These are phyloP conservation scores for Fusarium udum DNA, from an alignment of 2,329 filamentous ascomycete species.

Conservation along the genomic window DNA sequence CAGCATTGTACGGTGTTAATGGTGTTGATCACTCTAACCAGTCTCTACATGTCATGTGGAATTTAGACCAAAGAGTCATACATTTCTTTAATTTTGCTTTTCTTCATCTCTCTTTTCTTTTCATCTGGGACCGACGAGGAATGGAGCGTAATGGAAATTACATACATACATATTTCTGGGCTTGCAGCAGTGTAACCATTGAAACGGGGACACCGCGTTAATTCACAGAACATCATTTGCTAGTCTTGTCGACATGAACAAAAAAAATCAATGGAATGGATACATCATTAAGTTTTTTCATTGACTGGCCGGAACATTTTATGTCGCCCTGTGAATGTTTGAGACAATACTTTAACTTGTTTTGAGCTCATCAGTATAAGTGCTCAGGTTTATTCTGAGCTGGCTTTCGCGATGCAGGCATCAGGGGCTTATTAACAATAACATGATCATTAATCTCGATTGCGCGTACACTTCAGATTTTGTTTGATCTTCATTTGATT, in stretches of 20 bases:
- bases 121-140: slow-evolving; percentile 24
- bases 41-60: slow-evolving; percentile 49
- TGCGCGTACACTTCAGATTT: slow-evolving; percentile 1
- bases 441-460: background rate
- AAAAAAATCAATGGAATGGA: slow-evolving; percentile 26
- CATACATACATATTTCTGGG: slow-evolving; percentile 27
- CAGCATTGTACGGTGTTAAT: slow-evolving; percentile 67
- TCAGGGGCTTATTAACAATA: slow-evolving; percentile 18
- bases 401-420: background rate
- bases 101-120: slow-evolving; percentile 41
- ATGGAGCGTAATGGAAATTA: slow-evolving; percentile 25
- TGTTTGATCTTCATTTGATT: slow-evolving; percentile 10
- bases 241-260: slow-evolving; percentile 26
- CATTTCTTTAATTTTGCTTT: slow-evolving; percentile 50
- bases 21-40: slow-evolving; percentile 58
- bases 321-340: slow-evolving; percentile 9
- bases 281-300: slow-evolving; percentile 16
- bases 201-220: slow-evolving; percentile 30
- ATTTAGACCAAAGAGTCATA: slow-evolving; percentile 50
- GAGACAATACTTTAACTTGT: background rate
- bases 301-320: background rate
- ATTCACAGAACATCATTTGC: slow-evolving; percentile 30
- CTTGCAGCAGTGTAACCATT: slow-evolving; percentile 27
- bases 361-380: background rate
- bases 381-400: background rate